These are phyloP conservation scores for Monilinia polystroma DNA, from an alignment of 2,329 filamentous ascomycete genomes.

Conservation along the genomic window DNA sequence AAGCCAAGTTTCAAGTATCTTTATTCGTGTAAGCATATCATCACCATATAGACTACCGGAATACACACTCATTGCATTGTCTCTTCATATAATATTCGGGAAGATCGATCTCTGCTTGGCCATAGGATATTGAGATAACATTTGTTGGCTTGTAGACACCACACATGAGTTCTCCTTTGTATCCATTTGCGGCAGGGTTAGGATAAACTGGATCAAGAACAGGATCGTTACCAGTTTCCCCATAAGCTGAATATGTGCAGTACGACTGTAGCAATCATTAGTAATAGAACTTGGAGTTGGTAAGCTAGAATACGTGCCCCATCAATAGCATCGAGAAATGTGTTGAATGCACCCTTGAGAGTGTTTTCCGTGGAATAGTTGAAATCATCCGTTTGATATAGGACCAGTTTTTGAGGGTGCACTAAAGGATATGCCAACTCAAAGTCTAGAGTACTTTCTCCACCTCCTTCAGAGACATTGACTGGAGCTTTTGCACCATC, in stretches of 20 bases:
- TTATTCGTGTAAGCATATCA: background rate
- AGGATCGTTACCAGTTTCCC: constrained; percentile 25
- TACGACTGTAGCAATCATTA: constrained; percentile 22
- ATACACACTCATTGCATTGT: constrained; percentile 46
- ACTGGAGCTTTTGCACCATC: constrained; percentile 39
- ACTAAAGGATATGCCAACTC: constrained; percentile 48
- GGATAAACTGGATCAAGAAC: constrained; percentile 52
- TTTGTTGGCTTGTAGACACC: constrained; percentile 46
- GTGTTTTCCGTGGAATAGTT: constrained; percentile 25
- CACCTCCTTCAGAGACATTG: constrained; percentile 12
- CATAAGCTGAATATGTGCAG: constrained; percentile 25
- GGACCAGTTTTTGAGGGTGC: constrained; percentile 49
- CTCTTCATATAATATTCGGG: constrained; percentile 53
- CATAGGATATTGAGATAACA: constrained; percentile 52
- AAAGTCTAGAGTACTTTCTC: constrained; percentile 43
- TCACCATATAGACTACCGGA: background rate
- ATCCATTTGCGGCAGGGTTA: constrained; percentile 48
- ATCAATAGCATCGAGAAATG: constrained; percentile 26
- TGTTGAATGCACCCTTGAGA: constrained; percentile 15
- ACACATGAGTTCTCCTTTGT: constrained; percentile 49
- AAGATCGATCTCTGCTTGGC: constrained; percentile 52
- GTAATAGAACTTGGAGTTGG: background rate
- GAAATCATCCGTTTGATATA: constrained; percentile 45
- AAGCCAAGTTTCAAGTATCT: constrained; percentile 51
- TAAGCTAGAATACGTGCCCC: background rate